Evolutionary conservation across 2,329 filamentous ascomycete species (phyloP), one percentile per base, ranked within the genome.

Genomic region (Aspergillus tamarii): DNA sequence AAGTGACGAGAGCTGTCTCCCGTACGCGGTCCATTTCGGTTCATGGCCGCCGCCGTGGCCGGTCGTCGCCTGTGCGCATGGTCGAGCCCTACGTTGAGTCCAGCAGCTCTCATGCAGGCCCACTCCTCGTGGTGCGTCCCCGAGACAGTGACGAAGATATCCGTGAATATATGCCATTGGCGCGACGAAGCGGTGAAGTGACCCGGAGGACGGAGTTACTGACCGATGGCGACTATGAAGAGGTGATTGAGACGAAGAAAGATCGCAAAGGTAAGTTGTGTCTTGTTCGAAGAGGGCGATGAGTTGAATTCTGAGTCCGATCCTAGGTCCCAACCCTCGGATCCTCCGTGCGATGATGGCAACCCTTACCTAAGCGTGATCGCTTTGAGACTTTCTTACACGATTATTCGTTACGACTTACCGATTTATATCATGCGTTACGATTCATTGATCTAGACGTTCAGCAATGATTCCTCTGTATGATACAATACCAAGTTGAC

Each of bases 181-280:
- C 89, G 74, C 83, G 85, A 52, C 73, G 73, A 32, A 73, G 76
- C 30, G 73, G 77, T 53, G 75, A 78, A 26, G 67, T 75, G 52
- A 72, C 75, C 50, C 72, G 70, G 23, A 69, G 73, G 23, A 75
- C 73, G n/a, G 67, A 76, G 43, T 72, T 77, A 21, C 74, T 79
- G 64, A 75, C 74, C 39, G 66, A 71, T 45, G 68, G 81, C 70
- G 72, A 84, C 70, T 77, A 78, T 45, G 80, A 84, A 57, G 86
- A 88, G 64, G 79, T 89, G 7, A 72, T 81, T 5, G 80, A 84
- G 66, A 88, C 97, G 72, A 91, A 93, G 81, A 93, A 91, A 84
- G 93, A 97, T 82, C 90, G 90, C 84, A 95, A 92, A 93, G 93
- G 94, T 96, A 95, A 90, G 91, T 89, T 95, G 88, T 69, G 70